Evolutionary conservation across 2,329 filamentous ascomycete species (phyloP), one percentile per base, ranked within the genome.

Genomic region (Myriosclerotinia duriaeana): DNA sequence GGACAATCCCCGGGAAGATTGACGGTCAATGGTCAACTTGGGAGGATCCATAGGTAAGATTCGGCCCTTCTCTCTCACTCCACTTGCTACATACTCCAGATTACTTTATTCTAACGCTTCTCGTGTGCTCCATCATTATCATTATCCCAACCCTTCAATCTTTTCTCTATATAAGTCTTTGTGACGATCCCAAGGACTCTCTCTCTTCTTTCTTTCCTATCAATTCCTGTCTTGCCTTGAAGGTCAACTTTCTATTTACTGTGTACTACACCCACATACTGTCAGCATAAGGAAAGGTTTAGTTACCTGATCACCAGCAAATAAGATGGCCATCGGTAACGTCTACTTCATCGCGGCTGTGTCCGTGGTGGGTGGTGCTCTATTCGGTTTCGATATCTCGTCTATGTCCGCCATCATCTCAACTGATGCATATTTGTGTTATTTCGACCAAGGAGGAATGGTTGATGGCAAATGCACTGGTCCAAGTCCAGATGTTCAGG

Each of bases 391-490:
- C 74, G 84, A 86, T 69, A 84, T 86, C 67, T 81, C 80, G 38
- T 85, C 83, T 66, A 86, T 86, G 81, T 83, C 81, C 20, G 84
- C 83, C 66, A 85, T 85, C 72, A 82, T 85, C 68, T 81, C 81
- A 38, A 81, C 81, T 15, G 30, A 65, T 30, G 78, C 82, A 65
- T 86, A 85, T 72, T 78, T 82, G 65, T 78, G 81, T 1, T 85
- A 81, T 76, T 86, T 85, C 75, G 72, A 81, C 76, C 77, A 75
- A 70, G 73, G 72, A 34, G 71, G 71, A 48, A 53, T 69, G 12
- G 68, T 65, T 12, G 69, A 72, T 84, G 70, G 83, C 11, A 76
- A 78, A 11, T 87, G 84, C 75, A 81, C 79, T 20, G 86, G 86
- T 44, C 86, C 85, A 82, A 65, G 38, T n/a, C 54, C 71, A 15